phyloP scores from a whole-genome alignment of 1,284 basidiomycete species.

The Coriolopsis trogii region DNA sequence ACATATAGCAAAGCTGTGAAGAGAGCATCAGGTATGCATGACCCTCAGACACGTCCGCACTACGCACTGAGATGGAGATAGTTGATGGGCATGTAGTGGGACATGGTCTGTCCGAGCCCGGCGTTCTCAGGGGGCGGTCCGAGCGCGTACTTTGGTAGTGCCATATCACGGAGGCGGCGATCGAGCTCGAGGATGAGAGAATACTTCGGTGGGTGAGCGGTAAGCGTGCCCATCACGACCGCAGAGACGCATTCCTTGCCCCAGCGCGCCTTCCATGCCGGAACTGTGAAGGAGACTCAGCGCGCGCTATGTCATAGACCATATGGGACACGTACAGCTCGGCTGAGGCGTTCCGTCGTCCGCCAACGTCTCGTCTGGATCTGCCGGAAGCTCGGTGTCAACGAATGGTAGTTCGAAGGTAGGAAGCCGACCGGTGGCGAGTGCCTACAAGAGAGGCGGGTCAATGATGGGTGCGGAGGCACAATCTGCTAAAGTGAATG shows the following conservation, averaged over 20 bases:
- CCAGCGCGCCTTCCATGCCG: slow-evolving; percentile 73
- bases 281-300: slow-evolving; percentile 44
- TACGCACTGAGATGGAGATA: slow-evolving; percentile 65
- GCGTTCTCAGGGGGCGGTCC: slow-evolving; percentile 43
- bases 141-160: slow-evolving; percentile 35
- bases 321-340: slow-evolving; percentile 29
- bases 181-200: slow-evolving; percentile 35
- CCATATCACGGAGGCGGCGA: slow-evolving; percentile 33
- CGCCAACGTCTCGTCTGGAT: slow-evolving; percentile 30
- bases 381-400: slow-evolving; percentile 33
- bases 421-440: slow-evolving; percentile 34
- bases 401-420: slow-evolving; percentile 34
- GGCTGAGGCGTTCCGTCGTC: slow-evolving; percentile 32
- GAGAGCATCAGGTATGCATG: neutral
- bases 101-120: slow-evolving; percentile 53
- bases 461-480: too few species aligned
- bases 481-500: slow-evolving; percentile 7
- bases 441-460: slow-evolving; percentile 26
- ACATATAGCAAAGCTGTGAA: slow-evolving; percentile 56
- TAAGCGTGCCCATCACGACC: slow-evolving; percentile 66
- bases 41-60: slow-evolving; percentile 1
- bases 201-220: slow-evolving; percentile 61
- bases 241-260: slow-evolving; percentile 67
- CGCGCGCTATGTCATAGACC: neutral
- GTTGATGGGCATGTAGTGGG: slow-evolving; percentile 51